Evolutionary conservation across 768 basidiomycete species (phyloP).

Genomic region (Epithele typhae): DNA sequence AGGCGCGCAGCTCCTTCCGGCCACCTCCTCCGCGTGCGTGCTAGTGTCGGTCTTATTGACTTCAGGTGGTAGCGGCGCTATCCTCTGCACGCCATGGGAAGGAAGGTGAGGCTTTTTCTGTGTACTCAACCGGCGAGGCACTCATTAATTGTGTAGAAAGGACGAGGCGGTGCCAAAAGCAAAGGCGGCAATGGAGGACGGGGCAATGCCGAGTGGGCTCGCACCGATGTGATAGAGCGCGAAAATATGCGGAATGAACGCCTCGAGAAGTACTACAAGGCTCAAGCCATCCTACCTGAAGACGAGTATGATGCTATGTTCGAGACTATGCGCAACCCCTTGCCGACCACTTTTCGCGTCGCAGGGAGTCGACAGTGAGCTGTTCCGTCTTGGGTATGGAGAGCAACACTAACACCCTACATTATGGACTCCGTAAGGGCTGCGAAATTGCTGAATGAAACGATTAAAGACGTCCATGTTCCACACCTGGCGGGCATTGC

Average conservation of each 20-base stretch:
- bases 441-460: slow-evolving; percentile 71
- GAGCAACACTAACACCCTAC: slow-evolving; percentile 3
- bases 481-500: slow-evolving; percentile 66
- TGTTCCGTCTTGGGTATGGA: background rate
- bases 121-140: too few relatives aligned
- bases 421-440: slow-evolving; percentile 36
- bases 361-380: slow-evolving; percentile 78
- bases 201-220: slow-evolving; percentile 9
- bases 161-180: slow-evolving; percentile 7
- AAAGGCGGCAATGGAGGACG: slow-evolving; percentile 2
- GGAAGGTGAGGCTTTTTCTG: slow-evolving; percentile 3
- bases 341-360: slow-evolving; percentile 94
- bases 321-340: slow-evolving; percentile 55
- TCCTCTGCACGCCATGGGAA: too few relatives aligned
- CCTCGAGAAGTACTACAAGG: slow-evolving; percentile 64
- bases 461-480: slow-evolving; percentile 74
- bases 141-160: background rate
- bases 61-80: too few relatives aligned
- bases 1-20: too few relatives aligned
- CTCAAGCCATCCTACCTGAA: slow-evolving; percentile 70
- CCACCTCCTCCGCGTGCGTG: too few relatives aligned
- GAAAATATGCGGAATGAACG: slow-evolving; percentile 68
- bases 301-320: slow-evolving; percentile 80
- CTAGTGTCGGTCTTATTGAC: too few relatives aligned
- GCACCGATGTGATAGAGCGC: slow-evolving; percentile 52